Evolutionary conservation across 345 rosid genomes (phyloP), one percentile per base, ranked within the genome.

Genomic region (Microthlaspi erraticum): DNA sequence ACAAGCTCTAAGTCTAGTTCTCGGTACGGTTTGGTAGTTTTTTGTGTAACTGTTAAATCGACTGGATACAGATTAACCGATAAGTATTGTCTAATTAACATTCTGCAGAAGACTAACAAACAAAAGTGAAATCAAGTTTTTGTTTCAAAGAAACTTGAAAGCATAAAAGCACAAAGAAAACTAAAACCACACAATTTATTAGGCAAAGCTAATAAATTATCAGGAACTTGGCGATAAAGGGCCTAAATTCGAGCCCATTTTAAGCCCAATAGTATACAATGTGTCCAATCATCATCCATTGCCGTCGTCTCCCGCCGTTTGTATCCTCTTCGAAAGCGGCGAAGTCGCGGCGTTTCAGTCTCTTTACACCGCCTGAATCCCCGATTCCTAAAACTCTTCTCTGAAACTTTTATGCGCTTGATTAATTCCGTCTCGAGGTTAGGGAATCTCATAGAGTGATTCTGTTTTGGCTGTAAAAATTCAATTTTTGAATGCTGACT

Each of bases 271-370:
- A 23, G 2, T 26, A 54, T 36, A 26, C 1, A 18, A 56, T 19
- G 10, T 13, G 7, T 18, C 26, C 19, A 51, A 49, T 26, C 44
- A 49, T 26, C 44, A 8, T 18, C 44, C 31, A 57, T 36, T 1
- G 56, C 51, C 70, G 49, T 34, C 76, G 39, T 54, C 58, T 55
- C 41, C 51, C 42, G 64, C 70, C 70, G 66, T 36, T 58, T 55
- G 20, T 46, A 55, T 6, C 16, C 26, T 53, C 63, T 55, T 42
- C 29, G 46, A 14, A 49, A 70, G 18, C 41, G 16, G 42, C 76
- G 9, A 55, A 56, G n/a, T 45, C 59, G 51, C 72, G 43, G 53
- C 60, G 72, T 49, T 56, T 39, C 33, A 56, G 5, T 56, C 66
- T 32, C 64, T 41, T 3, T 10, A 10, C 39, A 26, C 38, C 8